These are phyloP conservation scores for Tetrapisispora arboricola DNA, from an alignment of 805 yeast genomes.

Conservation along the genomic window DNA sequence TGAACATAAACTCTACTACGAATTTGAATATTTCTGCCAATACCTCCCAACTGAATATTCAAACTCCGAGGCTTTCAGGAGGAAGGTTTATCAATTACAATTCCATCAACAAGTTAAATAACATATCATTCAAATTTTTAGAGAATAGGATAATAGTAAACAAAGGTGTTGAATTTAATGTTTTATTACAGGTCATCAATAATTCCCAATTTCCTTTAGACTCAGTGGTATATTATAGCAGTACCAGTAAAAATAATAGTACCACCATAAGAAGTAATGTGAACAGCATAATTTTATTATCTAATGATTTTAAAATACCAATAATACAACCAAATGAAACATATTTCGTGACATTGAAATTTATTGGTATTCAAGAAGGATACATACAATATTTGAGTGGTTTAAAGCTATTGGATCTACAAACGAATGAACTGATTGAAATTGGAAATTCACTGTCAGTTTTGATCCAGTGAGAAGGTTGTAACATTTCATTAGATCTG, in stretches of 20 bases:
- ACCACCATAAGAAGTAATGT: slow-evolving; percentile 5
- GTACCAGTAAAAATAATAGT: slow-evolving; percentile 5
- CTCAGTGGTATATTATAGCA: slow-evolving; percentile 22
- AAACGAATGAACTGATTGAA: slow-evolving; percentile 22
- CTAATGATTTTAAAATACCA: slow-evolving; percentile 27
- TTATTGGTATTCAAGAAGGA: slow-evolving; percentile 24
- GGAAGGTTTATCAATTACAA: slow-evolving; percentile 8
- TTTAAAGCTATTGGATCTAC: slow-evolving; percentile 25
- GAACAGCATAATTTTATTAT: slow-evolving; percentile 24
- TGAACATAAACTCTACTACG: not conserved
- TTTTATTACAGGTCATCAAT: slow-evolving; percentile 23
- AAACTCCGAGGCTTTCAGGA: slow-evolving; percentile 14
- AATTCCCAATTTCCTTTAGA: slow-evolving; percentile 17
- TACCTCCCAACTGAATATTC: not conserved
- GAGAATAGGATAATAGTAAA: slow-evolving; percentile 11
- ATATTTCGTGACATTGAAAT: slow-evolving; percentile 19
- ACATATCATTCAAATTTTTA: slow-evolving; percentile 22
- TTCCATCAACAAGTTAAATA: slow-evolving; percentile 15
- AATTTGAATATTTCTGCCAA: not conserved
- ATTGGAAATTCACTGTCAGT: slow-evolving; percentile 23
- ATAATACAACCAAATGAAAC: slow-evolving; percentile 21
- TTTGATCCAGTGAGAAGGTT: slow-evolving; percentile 12
- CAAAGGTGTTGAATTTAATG: slow-evolving; percentile 19
- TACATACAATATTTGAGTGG: slow-evolving; percentile 24
- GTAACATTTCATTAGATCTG: no score